Conservation (phyloP, 2,329 filamentous ascomycete species). For the Myriangium duriaei region DNA sequence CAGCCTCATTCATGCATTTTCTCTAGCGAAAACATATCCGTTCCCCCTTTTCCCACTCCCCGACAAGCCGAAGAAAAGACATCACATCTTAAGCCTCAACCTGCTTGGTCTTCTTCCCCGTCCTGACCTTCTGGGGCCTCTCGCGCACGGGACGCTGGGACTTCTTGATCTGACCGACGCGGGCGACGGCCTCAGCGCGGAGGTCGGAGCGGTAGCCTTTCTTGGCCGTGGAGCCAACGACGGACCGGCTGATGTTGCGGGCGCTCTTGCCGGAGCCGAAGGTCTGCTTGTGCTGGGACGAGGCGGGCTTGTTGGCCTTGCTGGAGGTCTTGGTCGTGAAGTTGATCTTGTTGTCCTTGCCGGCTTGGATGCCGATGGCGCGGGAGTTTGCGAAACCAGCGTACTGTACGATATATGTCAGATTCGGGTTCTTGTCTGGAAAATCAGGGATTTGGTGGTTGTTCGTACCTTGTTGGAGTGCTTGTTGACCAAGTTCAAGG, state of each 20-base stretch:
- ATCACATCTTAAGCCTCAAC: slow-evolving; percentile 26
- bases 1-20: too few species aligned
- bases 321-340: slow-evolving; percentile 75
- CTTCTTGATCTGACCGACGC: slow-evolving; percentile 72
- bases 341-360: slow-evolving; percentile 66
- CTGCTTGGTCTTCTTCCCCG: slow-evolving; percentile 67
- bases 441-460: slow-evolving; percentile 92
- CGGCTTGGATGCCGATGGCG: slow-evolving; percentile 70
- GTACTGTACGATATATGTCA: slow-evolving; percentile 59
- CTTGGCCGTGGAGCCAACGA: slow-evolving; percentile 74
- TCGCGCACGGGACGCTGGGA: slow-evolving; percentile 72
- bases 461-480: slow-evolving; percentile 77
- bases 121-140: slow-evolving; percentile 53
- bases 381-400: slow-evolving; percentile 75
- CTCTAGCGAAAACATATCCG: too few species aligned
- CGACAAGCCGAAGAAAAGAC: not conserved
- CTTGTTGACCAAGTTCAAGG: slow-evolving; percentile 84
- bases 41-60: not conserved
- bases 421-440: slow-evolving; percentile 80
- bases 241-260: slow-evolving; percentile 80
- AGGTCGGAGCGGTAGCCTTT: slow-evolving; percentile 58
- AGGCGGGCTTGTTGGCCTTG: slow-evolving; percentile 59
- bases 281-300: slow-evolving; percentile 50
- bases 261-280: slow-evolving; percentile 61
- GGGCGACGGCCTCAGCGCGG: slow-evolving; percentile 57